Evolutionary conservation across 331 rosid genomes (phyloP).

Genomic region (Rosa hybrid): DNA sequence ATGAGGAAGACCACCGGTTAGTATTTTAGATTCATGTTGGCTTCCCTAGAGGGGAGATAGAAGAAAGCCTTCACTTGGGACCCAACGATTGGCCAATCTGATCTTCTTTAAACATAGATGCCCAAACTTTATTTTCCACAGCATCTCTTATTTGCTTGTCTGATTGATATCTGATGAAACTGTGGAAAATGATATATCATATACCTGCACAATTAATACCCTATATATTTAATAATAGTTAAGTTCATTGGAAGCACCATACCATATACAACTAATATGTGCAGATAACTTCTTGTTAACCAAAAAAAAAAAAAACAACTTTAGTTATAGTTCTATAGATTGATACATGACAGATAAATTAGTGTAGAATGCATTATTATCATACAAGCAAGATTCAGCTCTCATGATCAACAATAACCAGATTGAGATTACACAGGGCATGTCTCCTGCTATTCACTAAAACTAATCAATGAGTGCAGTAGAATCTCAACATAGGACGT

Average conservation of each 20-base stretch:
- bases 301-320: neutral
- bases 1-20: too few relatives aligned
- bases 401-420: conserved; percentile 6
- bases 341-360: neutral
- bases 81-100: too few relatives aligned
- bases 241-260: neutral
- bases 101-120: too few relatives aligned
- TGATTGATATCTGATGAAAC: too few relatives aligned
- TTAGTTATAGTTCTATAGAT: neutral
- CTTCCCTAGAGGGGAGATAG: too few relatives aligned
- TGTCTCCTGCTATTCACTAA: conserved; percentile 12
- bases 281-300: neutral
- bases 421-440: conserved; percentile 4
- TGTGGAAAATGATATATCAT: too few relatives aligned
- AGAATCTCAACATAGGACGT: conserved; percentile 28
- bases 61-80: too few relatives aligned
- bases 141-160: too few relatives aligned
- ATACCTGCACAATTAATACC: neutral
- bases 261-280: neutral
- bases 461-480: conserved; percentile 27
- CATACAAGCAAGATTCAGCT: neutral
- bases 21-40: too few relatives aligned
- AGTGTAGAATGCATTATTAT: neutral
- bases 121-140: too few relatives aligned
- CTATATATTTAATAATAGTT: neutral